Evolutionary conservation across 2,329 filamentous ascomycete species (phyloP).

Genomic region (Arthrobotrys musiformis): DNA sequence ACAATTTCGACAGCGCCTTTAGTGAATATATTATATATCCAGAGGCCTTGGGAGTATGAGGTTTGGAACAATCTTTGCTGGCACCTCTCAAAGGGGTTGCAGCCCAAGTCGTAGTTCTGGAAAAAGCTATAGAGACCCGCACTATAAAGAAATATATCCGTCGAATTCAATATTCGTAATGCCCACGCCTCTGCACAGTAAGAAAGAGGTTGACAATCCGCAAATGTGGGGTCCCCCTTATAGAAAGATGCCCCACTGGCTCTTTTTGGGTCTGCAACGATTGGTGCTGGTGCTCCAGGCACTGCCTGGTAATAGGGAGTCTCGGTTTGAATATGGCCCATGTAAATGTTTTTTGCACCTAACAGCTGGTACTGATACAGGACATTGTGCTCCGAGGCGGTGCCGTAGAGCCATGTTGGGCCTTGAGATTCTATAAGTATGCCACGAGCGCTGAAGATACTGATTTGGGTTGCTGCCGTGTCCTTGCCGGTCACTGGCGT

Average conservation of each 20-base stretch:
- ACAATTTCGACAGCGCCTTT: constrained; percentile 15
- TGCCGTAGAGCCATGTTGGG: constrained; percentile 64
- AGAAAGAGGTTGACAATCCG: constrained; percentile 61
- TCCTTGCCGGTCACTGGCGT: neutral
- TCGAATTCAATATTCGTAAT: constrained; percentile 58
- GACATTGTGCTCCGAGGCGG: constrained; percentile 67
- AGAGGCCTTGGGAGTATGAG: neutral
- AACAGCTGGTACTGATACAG: constrained; percentile 68
- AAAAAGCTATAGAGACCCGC: constrained; percentile 60
- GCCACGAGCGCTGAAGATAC: constrained; percentile 59
- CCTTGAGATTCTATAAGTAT: constrained; percentile 60
- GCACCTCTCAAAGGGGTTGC: neutral
- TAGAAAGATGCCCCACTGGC: neutral
- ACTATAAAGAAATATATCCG: constrained; percentile 46
- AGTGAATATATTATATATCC: constrained; percentile 25
- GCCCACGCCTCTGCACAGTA: constrained; percentile 62
- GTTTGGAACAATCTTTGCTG: constrained; percentile 4
- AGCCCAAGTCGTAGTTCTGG: constrained; percentile 65
- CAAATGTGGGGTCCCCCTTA: constrained; percentile 61
- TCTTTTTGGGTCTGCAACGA: constrained; percentile 56
- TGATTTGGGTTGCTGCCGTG: constrained; percentile 58
- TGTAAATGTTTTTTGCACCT: constrained; percentile 66
- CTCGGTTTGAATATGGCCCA: constrained; percentile 66
- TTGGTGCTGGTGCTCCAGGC: constrained; percentile 64
- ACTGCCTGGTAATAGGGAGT: constrained; percentile 66